A percentile compares a stretch with the other conserved stretches of the same genome.
Evolutionary conservation across 257 asterid genomes (phyloP).

Genomic region (Scutellaria galericulata): DNA sequence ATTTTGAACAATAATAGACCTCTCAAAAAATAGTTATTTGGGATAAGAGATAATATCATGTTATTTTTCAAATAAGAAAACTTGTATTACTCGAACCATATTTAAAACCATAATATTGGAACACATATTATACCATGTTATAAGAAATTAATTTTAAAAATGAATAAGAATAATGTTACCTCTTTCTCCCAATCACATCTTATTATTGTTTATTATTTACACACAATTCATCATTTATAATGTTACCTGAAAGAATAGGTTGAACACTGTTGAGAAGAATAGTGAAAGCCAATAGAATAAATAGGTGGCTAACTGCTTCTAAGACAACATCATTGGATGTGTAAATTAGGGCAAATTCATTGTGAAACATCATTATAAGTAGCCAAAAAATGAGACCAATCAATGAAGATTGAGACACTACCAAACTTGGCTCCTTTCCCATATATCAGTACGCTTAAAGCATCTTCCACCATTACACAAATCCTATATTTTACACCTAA

Average conservation of each 20-base stretch:
- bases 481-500: no score
- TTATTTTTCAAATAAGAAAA: neutral
- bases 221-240: no score
- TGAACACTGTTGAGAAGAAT: slow-evolving; percentile 75
- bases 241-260: slow-evolving; percentile 68
- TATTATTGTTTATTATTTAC: neutral
- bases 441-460: no score
- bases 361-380: slow-evolving; percentile 53
- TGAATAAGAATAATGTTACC: slow-evolving; percentile 38
- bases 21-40: no score
- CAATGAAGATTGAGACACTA: slow-evolving; percentile 48
- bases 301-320: slow-evolving; percentile 54
- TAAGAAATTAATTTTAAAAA: no score
- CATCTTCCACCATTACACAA: no score
- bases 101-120: no score
- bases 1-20: no score
- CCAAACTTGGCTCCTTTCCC: slow-evolving; percentile 72
- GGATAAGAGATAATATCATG: neutral
- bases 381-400: slow-evolving; percentile 67
- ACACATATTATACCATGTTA: no score
- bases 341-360: slow-evolving; percentile 54
- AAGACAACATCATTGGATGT: slow-evolving; percentile 54
- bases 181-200: slow-evolving; percentile 78
- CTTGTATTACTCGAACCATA: neutral
- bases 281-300: slow-evolving; percentile 63